Percentiles rank a stretch among this genome's conserved stretches.
These are phyloP conservation scores for Microstegium vimineum DNA, from an alignment of 176 grass and related monocot species.

Conservation along the genomic window DNA sequence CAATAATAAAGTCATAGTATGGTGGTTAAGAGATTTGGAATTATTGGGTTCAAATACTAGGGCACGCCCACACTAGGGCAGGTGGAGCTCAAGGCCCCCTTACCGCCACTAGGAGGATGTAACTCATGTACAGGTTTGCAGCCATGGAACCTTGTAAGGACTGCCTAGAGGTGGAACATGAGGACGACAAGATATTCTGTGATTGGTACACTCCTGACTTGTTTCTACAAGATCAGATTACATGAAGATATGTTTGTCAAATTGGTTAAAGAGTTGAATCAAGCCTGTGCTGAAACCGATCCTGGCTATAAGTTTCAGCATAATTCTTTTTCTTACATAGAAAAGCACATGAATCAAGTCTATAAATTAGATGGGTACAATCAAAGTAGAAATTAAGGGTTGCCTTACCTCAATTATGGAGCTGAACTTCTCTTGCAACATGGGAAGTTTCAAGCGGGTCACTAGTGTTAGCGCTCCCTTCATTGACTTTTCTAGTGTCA, in stretches of 20 bases:
- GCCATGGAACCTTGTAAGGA: background rate
- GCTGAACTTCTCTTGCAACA: conserved; percentile 89
- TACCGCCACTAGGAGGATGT: background rate
- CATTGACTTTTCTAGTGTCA: conserved; percentile 83
- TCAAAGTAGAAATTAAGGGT: background rate
- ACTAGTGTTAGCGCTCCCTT: conserved; percentile 89
- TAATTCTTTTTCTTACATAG: background rate
- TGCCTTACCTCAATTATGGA: conserved; percentile 67
- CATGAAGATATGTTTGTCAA: background rate
- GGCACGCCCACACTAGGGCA: background rate
- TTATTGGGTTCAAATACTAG: too few relatives aligned
- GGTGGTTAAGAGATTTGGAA: background rate
- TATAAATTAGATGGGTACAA: background rate
- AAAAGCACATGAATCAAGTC: background rate
- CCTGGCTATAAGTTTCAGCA: background rate
- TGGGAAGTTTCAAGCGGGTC: conserved; percentile 78
- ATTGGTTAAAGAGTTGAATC: background rate
- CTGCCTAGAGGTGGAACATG: background rate
- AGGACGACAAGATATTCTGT: background rate
- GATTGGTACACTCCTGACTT: background rate
- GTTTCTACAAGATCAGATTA: background rate
- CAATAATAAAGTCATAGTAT: background rate
- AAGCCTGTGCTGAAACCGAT: background rate
- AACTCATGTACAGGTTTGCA: background rate
- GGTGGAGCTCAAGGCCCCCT: background rate